Percentiles rank a stretch among this genome's conserved stretches.
These are phyloP conservation scores for Penicillium sp. DNA, from an alignment of 2,329 filamentous ascomycete species.

Conservation along the genomic window DNA sequence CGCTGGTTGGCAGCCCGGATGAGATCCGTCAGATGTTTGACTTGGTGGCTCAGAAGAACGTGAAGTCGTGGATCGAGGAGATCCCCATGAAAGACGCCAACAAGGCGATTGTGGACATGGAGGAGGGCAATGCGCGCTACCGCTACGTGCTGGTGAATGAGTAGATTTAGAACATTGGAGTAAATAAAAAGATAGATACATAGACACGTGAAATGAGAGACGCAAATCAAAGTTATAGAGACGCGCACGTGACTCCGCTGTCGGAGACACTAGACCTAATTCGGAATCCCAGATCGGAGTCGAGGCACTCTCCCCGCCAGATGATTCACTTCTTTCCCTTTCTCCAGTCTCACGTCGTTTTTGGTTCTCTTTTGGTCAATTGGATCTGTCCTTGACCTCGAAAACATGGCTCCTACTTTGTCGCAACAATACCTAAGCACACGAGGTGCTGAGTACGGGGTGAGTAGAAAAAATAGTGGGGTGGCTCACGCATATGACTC, in stretches of 20 bases:
- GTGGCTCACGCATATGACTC: background rate
- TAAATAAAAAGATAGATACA: background rate
- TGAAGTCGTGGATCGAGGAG: conserved; percentile 45
- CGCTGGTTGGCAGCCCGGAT: conserved; percentile 38
- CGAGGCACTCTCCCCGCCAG: conserved; percentile 14
- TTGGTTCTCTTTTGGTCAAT: conserved; percentile 1
- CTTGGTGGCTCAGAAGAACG: conserved; percentile 39
- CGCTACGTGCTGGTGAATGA: conserved; percentile 47
- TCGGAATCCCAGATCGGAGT: conserved; percentile 1
- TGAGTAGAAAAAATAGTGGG: conserved; percentile 11
- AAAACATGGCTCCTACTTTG: conserved; percentile 26
- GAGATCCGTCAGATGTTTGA: conserved; percentile 48
- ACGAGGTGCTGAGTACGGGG: conserved; percentile 32
- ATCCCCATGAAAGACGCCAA: conserved; percentile 46
- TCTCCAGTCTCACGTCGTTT: background rate
- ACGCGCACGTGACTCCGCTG: conserved; percentile 28
- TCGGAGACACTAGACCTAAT: conserved; percentile 27
- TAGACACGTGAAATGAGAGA: background rate
- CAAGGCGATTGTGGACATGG: conserved; percentile 45
- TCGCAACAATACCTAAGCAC: conserved; percentile 36
- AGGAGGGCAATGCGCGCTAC: conserved; percentile 46
- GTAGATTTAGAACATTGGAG: conserved; percentile 2
- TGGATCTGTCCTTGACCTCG: background rate
- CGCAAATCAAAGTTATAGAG: background rate
- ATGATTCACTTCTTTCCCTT: conserved; percentile 17